Base-by-base conservation (phyloP, 2,329 filamentous ascomycete species). In the Phyllosticta paracitricarpa region DNA sequence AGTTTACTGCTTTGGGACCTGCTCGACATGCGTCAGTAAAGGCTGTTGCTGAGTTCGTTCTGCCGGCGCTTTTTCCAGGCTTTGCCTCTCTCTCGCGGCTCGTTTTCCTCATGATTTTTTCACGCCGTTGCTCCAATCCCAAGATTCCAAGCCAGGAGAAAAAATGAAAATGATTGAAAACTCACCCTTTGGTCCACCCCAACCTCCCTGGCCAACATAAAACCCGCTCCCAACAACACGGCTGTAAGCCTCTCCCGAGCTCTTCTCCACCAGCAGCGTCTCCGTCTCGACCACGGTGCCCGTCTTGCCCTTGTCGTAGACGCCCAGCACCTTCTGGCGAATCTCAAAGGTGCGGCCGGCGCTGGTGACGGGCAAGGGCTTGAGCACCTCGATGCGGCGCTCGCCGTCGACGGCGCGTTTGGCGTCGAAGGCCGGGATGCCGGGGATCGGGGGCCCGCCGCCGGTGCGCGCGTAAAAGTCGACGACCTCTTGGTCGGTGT, bases 151-250 rank as follows among this genome's bases (percentile, higher is more conserved):
- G 1, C 26, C 26, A 28, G 19, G 19, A 28, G 4, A 28, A 28
- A 33, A 19, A 48, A 58, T 12, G 19, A 51, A 3, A n/a, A 30
- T 14, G 24, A 26, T 59, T 4, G 22, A 24, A 51, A 9, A 56
- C 73, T 69, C 65, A 82, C 91, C 92, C 78, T 96, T 96, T 51
- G 92, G 92, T 0, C 92, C 92, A 66, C 89, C 89, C 92, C 92
- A 97, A 51, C 78, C 78, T n/a, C 85, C 85, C 68, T 95, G 90
- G 1, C 83, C 89, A 63, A 95, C 86, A 71, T 87, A 93, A 76
- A 96, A 95, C 24, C 82, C 84, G 68, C 84, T 89, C 57, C 86
- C 85, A 51, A 87, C 80, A 63, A 85, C 83, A 67, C 85, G 83
- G 14, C 81, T 80, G 75, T 92, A 95, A 22, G 89, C 82, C 64